A percentile compares a stretch with the other conserved stretches of the same genome.
These are phyloP conservation scores for Zangia roseola DNA, from an alignment of 768 basidiomycete genomes.

Conservation along the genomic window DNA sequence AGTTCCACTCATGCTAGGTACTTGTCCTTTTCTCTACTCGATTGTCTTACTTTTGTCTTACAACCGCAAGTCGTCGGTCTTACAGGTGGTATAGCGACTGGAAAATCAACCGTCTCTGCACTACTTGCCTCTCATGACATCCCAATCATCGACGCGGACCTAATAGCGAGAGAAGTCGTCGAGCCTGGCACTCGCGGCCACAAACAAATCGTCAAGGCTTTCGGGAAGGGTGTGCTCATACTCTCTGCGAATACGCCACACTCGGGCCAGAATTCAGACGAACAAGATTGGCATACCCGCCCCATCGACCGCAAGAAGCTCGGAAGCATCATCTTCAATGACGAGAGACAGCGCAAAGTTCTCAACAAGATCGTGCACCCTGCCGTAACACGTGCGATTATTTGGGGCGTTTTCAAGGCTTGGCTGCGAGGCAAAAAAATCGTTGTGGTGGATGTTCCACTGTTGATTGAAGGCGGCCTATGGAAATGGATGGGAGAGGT, in stretches of 20 bases:
- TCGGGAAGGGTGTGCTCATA: constrained; percentile 68
- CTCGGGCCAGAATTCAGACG: background rate
- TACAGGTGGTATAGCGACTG: constrained; percentile 95
- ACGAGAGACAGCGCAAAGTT: constrained; percentile 63
- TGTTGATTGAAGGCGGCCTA: constrained; percentile 85
- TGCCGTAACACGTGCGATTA: constrained; percentile 78
- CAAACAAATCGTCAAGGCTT: constrained; percentile 60
- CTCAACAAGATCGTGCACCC: constrained; percentile 91
- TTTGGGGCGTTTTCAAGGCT: constrained; percentile 58
- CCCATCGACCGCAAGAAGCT: constrained; percentile 79
- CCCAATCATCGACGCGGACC: constrained; percentile 92
- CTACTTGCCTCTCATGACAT: constrained; percentile 64
- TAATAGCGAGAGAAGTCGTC: constrained; percentile 83
- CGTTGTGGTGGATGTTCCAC: constrained; percentile 86
- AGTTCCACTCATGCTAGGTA: constrained; percentile 26
- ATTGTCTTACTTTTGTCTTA: background rate
- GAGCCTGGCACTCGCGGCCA: constrained; percentile 79
- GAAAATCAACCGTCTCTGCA: constrained; percentile 89
- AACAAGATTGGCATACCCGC: constrained; percentile 45
- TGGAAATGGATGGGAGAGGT: constrained; percentile 83
- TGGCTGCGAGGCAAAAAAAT: constrained; percentile 81
- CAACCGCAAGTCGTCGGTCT: constrained; percentile 75
- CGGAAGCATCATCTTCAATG: constrained; percentile 82
- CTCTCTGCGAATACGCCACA: constrained; percentile 12
- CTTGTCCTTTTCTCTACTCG: background rate